Conservation (phyloP, 2,329 filamentous ascomycete genomes). For the Exserohilum turcica region DNA sequence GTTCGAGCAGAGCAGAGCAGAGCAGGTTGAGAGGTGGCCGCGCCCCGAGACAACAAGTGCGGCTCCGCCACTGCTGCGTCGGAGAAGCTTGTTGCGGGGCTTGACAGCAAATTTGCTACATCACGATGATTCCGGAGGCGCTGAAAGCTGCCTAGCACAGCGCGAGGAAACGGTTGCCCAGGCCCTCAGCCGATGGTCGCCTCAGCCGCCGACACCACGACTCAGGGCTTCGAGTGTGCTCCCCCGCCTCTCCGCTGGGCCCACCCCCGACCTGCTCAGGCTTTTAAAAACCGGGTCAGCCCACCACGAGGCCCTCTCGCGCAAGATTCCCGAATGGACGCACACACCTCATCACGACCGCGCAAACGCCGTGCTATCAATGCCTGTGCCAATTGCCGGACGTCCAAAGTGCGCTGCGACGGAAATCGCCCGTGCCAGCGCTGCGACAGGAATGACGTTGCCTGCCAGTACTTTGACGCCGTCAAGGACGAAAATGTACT, state of each 20-base stretch:
- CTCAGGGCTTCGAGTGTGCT: neutral
- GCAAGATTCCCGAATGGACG: constrained; percentile 25
- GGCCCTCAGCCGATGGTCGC: neutral
- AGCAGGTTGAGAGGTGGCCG: neutral
- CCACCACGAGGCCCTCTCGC: constrained; percentile 7
- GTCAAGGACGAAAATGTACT: constrained; percentile 31
- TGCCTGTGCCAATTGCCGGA: constrained; percentile 38
- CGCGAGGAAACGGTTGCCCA: neutral
- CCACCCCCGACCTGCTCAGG: constrained; percentile 5
- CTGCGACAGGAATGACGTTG: constrained; percentile 31
- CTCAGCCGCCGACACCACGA: constrained; percentile 6
- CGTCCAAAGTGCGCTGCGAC: constrained; percentile 43
- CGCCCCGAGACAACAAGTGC: neutral
- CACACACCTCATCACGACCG: constrained; percentile 17
- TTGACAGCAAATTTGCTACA: neutral
- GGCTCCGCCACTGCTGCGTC: neutral
- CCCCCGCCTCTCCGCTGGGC: constrained; percentile 10
- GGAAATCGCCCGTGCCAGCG: constrained; percentile 38
- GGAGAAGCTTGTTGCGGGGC: neutral
- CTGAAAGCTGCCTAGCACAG: neutral
- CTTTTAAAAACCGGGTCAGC: constrained; percentile 13
- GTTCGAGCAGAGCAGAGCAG: neutral
- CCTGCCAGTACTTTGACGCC: constrained; percentile 35
- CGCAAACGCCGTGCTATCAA: constrained; percentile 44
- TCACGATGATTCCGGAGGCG: neutral